Evolutionary conservation across 1,284 basidiomycete genomes (phyloP).

Genomic region (Mycosarcoma maydis): DNA sequence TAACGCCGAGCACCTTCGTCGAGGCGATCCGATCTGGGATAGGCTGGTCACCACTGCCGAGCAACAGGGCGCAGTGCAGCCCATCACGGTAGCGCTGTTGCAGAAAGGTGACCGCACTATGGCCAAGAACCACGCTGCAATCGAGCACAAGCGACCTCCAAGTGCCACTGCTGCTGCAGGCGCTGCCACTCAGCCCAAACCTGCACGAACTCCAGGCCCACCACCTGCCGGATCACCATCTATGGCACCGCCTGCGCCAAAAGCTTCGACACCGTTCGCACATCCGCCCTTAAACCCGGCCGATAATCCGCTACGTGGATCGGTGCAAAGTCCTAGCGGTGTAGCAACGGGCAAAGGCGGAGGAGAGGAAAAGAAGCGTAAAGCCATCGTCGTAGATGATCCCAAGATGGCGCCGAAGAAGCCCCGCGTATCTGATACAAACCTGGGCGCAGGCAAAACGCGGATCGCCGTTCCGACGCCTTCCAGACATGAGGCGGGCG

Average conservation of each 20-base stretch:
- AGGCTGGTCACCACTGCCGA: slow-evolving; percentile 49
- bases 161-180: background rate
- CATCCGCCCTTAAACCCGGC: slow-evolving; percentile 12
- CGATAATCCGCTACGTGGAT: background rate
- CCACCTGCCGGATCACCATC: slow-evolving; percentile 13
- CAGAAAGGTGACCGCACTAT: slow-evolving; percentile 34
- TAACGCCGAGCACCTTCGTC: slow-evolving; percentile 79
- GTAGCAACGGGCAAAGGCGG: background rate
- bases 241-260: background rate
- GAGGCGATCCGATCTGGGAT: slow-evolving; percentile 73
- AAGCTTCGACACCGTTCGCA: slow-evolving; percentile 13
- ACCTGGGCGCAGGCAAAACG: slow-evolving; percentile 5
- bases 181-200: slow-evolving; percentile 4
- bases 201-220: slow-evolving; percentile 7
- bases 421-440: slow-evolving; percentile 23
- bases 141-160: slow-evolving; percentile 12
- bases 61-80: slow-evolving; percentile 34
- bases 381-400: slow-evolving; percentile 32
- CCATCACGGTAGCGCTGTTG: slow-evolving; percentile 35
- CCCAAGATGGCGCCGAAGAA: slow-evolving; percentile 26
- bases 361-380: slow-evolving; percentile 35
- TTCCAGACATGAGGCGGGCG: background rate
- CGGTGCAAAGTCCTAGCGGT: slow-evolving; percentile 10
- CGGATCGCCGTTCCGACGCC: background rate
- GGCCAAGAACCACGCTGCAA: slow-evolving; percentile 21